Conservation (phyloP, 2,329 filamentous ascomycete species). For the Botrytis hyacinthi region DNA sequence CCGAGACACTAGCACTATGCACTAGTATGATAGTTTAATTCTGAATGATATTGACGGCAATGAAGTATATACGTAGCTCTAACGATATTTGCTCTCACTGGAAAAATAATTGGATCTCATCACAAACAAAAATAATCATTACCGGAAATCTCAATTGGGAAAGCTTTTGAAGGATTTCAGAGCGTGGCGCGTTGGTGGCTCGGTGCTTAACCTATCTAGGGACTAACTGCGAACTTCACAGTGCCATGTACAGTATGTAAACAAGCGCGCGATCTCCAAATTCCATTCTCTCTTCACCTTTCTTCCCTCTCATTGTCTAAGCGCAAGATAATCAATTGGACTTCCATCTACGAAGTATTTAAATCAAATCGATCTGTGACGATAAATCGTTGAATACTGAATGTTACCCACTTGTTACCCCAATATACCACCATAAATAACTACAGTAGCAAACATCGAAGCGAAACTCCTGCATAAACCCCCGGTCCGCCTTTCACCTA, state of each 20-base stretch:
- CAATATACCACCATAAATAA: not conserved
- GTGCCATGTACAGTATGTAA: not conserved
- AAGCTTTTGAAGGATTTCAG: not conserved
- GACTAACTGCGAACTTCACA: not conserved
- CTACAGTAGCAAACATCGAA: not conserved
- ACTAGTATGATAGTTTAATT: not conserved
- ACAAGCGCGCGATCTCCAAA: not conserved
- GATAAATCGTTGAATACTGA: not conserved
- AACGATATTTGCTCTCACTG: not conserved
- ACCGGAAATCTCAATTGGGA: not conserved
- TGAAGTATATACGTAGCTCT: not conserved
- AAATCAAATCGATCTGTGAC: not conserved
- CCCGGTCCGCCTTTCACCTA: conserved; percentile 13
- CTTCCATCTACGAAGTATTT: not conserved
- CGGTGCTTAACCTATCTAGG: conserved; percentile 9
- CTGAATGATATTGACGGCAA: not conserved
- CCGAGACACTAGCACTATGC: not conserved
- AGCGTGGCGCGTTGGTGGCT: conserved; percentile 10
- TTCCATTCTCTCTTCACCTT: not conserved
- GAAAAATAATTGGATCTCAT: not conserved
- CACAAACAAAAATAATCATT: not conserved
- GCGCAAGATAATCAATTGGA: not conserved
- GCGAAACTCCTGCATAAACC: conserved; percentile 1
- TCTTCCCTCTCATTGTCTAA: not conserved
- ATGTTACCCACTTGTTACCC: not conserved